Base-by-base conservation (phyloP, 108 stramenopile genomes). In the Cyclostephanos tholiformis region DNA sequence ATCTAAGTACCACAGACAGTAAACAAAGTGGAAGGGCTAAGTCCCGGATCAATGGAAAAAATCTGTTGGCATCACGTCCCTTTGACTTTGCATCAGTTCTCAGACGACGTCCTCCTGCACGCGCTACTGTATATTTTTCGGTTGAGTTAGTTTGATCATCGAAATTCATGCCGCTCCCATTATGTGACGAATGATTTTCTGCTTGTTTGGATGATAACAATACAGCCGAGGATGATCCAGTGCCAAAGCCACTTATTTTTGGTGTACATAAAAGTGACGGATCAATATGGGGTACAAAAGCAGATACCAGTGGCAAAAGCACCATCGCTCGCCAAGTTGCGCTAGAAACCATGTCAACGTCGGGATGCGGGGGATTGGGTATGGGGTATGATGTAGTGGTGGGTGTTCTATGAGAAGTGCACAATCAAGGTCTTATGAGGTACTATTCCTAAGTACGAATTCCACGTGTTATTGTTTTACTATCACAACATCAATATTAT, bases 71-170 rank as follows among this genome's bases (percentile, higher is more conserved):
- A 14, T 55, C 55, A 12, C 20, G 50, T 13, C 58, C 29, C n/a
- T 29, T 43, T 39, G 52, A 11, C 41, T 49, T 51, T 6, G 27
- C 1, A 10, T 65, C 53, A 52, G 50, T 22, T 69, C 48, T 71
- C 9, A 60, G 16, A 44, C 66, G 65, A 10, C 78, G 51, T 50
- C 78, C 78, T 63, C 78, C 78, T 16, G 67, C 43, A 43, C 78
- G 71, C 0, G 71, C 78, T 16, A 67, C 50, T 32, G 67, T 71
- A 11, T 50, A 51, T 43, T 63, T 60, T 0, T 36, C 32, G 1
- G 29, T 59, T 59, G 29, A 29, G 11, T 13, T 59, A 8, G 55
- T 22, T 0, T 17, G 10, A 30, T 12, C 12, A 13, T 29, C 30
- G 27, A 17, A 13, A 59, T 59, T 55, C 9, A 26, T 19, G 59